Evolutionary conservation across 1,139 yeast genomes (phyloP), one percentile per base, ranked within the genome.

Genomic region (Martiniozyma asiatica): DNA sequence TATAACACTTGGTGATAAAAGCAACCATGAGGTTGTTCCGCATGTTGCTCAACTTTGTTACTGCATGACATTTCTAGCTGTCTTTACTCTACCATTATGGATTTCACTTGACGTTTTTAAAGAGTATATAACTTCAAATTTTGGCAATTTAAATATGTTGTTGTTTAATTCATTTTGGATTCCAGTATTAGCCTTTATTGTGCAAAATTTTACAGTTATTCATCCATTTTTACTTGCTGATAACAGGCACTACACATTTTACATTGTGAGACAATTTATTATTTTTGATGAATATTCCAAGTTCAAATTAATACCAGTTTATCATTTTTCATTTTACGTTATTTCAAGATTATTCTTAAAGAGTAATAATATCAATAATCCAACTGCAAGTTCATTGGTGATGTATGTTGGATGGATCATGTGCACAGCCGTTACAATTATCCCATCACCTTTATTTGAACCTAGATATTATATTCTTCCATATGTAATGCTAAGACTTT

Each of bases 221-320:
- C 98, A 92, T 50, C 96, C 97, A 8, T 92, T 87, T 53, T 54
- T 89, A 24, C 61, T 87, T 29, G 94, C 98, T 0, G 99, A 92
- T 51, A 92, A 92, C 55, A 71, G 98, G 40, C 98, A 89, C 51
- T 84, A 74, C 50, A 75, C 94, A 0, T 89, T 89, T 50, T 92
- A 89, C 55, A 57, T 89, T 22, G 82, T 80, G 69, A 68, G 72
- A 34, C 68, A 68, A 36, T 45, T 87, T 12, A 61, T 82, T 24
- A 54, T 61, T 37, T 58, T 59, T 20, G 54, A 50, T 13, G 51
- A 63, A 43, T 55, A 65, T 38, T 48, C 65, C 29, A 45, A 61
- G 36, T 50, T 64, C 29, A 35, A 61, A 2, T 52, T 75, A 42
- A 62, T 75, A 0, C 87, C 93, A 3, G 51, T 74, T 1, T 85